phyloP scores from a whole-genome alignment of 345 rosid genomes.

The Abelmoschus esculentus region DNA sequence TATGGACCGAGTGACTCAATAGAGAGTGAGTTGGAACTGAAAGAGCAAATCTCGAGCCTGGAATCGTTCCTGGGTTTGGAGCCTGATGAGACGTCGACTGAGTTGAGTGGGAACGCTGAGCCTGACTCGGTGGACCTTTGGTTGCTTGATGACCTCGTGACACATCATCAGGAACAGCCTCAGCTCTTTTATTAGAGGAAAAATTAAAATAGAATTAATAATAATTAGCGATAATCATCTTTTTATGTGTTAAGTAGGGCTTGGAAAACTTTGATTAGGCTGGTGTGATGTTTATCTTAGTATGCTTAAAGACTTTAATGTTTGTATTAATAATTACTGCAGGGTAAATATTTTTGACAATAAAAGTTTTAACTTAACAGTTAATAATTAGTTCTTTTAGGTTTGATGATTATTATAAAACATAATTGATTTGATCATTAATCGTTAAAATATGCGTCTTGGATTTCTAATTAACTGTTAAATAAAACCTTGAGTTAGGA shows the following conservation, averaged over 20 bases:
- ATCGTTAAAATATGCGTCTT: no score
- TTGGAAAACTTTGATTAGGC: neutral
- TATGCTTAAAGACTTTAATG: neutral
- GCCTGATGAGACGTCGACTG: conserved; percentile 14
- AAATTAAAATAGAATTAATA: neutral
- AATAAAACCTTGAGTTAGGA: no score
- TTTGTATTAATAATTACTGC: neutral
- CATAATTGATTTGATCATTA: no score
- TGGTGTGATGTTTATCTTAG: neutral
- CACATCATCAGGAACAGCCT: conserved; percentile 25
- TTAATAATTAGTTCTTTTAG: no score
- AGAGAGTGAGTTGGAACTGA: conserved; percentile 32
- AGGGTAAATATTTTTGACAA: neutral
- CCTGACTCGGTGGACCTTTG: conserved; percentile 41
- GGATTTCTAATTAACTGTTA: no score
- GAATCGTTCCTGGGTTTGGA: conserved; percentile 61
- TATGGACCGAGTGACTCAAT: conserved; percentile 8
- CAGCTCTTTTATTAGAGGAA: conserved; percentile 11
- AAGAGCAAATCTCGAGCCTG: conserved; percentile 45
- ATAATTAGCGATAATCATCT: neutral
- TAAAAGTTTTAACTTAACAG: neutral
- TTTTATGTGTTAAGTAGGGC: neutral
- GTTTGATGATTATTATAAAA: no score
- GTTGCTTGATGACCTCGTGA: conserved; percentile 59
- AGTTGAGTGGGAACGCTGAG: conserved; percentile 16